Percentiles rank a stretch among this genome's conserved stretches.
Conservation (phyloP, 768 basidiomycete genomes). For the Dacryopinax primogenitus region DNA sequence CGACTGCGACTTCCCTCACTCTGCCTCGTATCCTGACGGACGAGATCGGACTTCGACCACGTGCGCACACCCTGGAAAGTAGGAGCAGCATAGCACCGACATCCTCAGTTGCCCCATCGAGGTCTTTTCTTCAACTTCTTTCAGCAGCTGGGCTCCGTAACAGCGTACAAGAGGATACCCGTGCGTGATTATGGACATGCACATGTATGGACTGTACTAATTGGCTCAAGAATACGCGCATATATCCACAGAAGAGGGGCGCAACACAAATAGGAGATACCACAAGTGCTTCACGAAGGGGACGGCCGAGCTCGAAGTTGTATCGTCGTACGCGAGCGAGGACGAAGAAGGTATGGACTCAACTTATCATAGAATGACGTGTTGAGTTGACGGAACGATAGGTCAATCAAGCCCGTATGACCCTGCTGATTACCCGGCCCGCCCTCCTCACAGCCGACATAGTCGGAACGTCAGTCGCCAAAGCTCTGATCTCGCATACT, state of each 20-base stretch:
- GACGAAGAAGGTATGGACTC: not conserved
- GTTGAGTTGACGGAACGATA: not conserved
- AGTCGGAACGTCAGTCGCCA: not conserved
- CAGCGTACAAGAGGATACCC: not conserved
- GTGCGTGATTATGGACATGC: not conserved
- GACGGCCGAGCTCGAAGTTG: not conserved
- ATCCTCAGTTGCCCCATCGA: not conserved
- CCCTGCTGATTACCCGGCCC: not conserved
- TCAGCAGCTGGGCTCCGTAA: not conserved
- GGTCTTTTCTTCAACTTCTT: not conserved
- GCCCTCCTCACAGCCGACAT: not conserved
- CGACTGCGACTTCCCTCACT: not conserved
- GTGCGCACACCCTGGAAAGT: not conserved
- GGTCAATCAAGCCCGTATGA: not conserved
- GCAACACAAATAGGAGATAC: not conserved
- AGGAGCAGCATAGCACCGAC: not conserved
- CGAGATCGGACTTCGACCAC: not conserved
- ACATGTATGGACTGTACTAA: not conserved
- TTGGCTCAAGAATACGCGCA: not conserved
- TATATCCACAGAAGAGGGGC: not conserved
- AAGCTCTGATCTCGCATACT: not conserved
- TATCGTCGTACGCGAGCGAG: constrained; percentile 1
- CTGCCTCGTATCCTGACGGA: not conserved
- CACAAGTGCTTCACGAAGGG: not conserved
- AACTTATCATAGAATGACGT: not conserved